Evolutionary conservation across 2,329 filamentous ascomycete genomes (phyloP).

Genomic region (Phyllosticta ampelicida): DNA sequence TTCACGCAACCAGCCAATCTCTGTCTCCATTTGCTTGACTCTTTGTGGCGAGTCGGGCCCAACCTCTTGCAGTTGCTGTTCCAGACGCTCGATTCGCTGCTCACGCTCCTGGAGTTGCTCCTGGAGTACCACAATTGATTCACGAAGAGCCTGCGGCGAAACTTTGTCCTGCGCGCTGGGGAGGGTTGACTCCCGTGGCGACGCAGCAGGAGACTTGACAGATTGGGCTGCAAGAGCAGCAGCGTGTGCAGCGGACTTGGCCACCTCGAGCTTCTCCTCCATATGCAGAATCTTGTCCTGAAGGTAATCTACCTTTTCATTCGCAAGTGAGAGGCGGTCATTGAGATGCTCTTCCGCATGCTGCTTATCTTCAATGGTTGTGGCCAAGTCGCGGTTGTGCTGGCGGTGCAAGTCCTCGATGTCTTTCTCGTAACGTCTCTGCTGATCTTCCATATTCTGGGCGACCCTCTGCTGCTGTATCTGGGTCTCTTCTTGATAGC

Average conservation of each 20-base stretch:
- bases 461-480: slow-evolving; percentile 34
- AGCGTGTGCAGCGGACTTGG: slow-evolving; percentile 75
- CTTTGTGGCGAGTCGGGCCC: slow-evolving; percentile 72
- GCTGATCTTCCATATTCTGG: slow-evolving; percentile 19
- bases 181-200: slow-evolving; percentile 19
- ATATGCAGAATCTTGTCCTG: slow-evolving; percentile 76
- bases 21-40: slow-evolving; percentile 83
- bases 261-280: slow-evolving; percentile 83
- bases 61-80: slow-evolving; percentile 55
- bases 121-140: slow-evolving; percentile 92
- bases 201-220: slow-evolving; percentile 34
- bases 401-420: slow-evolving; percentile 58
- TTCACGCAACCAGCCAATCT: slow-evolving; percentile 91
- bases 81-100: slow-evolving; percentile 75
- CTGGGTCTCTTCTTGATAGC: slow-evolving; percentile 32
- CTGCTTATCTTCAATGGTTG: slow-evolving; percentile 69
- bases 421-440: slow-evolving; percentile 55
- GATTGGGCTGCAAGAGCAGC: slow-evolving; percentile 57
- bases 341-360: slow-evolving; percentile 68
- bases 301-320: slow-evolving; percentile 74
- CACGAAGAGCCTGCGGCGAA: slow-evolving; percentile 84
- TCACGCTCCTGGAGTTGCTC: slow-evolving; percentile 95
- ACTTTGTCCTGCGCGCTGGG: slow-evolving; percentile 67
- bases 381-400: slow-evolving; percentile 54
- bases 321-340: slow-evolving; percentile 69